These are phyloP conservation scores for Backusella tarrabulga DNA, from an alignment of 192 early-diverging fungal species.

Conservation along the genomic window DNA sequence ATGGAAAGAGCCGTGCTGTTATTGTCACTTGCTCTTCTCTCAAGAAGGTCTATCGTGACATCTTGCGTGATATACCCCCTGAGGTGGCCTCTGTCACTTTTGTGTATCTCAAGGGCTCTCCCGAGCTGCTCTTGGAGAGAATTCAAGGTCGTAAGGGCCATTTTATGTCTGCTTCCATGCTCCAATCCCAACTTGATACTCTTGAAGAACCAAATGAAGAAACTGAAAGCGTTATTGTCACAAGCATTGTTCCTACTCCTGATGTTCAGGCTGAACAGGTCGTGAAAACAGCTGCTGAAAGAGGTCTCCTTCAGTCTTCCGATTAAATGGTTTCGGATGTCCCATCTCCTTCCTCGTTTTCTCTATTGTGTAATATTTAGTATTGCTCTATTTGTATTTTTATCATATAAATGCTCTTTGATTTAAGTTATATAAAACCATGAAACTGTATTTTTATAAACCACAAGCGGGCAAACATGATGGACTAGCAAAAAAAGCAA, in stretches of 20 bases:
- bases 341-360: background rate
- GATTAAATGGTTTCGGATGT: background rate
- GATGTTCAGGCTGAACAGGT: background rate
- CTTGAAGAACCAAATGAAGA: conserved; percentile 51
- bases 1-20: conserved; percentile 30
- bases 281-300: background rate
- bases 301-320: background rate
- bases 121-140: conserved; percentile 44
- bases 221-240: conserved; percentile 30
- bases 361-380: background rate
- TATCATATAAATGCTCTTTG: background rate
- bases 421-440: background rate
- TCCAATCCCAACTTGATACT: conserved; percentile 62
- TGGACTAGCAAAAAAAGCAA: background rate
- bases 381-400: background rate
- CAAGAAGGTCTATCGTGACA: conserved; percentile 61
- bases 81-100: conserved; percentile 41
- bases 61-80: conserved; percentile 39
- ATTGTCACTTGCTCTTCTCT: conserved; percentile 68
- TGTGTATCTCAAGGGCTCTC: conserved; percentile 56
- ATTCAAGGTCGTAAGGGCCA: conserved; percentile 51
- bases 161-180: conserved; percentile 50
- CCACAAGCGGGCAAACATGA: background rate
- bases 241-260: conserved; percentile 17
- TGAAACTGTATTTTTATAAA: background rate